Conservation (phyloP, 305 asterid genomes). For the Solanum chacoense region DNA sequence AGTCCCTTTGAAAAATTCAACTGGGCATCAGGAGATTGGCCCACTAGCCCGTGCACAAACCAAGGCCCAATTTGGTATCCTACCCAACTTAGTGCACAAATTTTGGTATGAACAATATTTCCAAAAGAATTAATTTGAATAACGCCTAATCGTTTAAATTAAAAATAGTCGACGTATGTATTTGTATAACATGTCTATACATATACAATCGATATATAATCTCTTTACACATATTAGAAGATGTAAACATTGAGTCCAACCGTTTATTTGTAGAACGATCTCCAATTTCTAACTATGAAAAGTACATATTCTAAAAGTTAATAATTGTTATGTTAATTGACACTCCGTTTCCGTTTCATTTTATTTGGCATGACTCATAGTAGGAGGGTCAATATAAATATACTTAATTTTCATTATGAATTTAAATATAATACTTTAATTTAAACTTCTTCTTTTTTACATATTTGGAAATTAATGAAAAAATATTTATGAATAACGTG, state of each 20-base stretch:
- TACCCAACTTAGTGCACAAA: neutral
- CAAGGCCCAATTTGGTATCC: neutral
- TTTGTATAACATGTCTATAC: too few relatives aligned
- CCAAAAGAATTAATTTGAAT: neutral
- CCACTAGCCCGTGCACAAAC: neutral
- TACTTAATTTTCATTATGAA: too few relatives aligned
- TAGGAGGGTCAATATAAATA: too few relatives aligned
- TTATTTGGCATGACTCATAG: neutral
- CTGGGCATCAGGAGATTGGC: neutral
- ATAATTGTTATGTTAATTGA: neutral
- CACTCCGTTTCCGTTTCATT: neutral
- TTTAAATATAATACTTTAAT: neutral
- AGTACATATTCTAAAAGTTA: neutral
- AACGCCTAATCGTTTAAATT: too few relatives aligned
- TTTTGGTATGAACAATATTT: neutral
- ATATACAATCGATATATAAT: too few relatives aligned
- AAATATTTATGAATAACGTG: too few relatives aligned
- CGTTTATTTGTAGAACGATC: neutral
- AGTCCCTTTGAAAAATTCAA: neutral
- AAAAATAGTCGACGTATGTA: too few relatives aligned
- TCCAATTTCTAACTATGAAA: neutral
- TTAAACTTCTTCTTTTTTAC: neutral
- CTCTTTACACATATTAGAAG: neutral
- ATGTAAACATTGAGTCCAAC: neutral
- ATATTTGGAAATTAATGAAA: neutral